Conservation (phyloP, 768 basidiomycete genomes). For the Mycena sanguinolenta region DNA sequence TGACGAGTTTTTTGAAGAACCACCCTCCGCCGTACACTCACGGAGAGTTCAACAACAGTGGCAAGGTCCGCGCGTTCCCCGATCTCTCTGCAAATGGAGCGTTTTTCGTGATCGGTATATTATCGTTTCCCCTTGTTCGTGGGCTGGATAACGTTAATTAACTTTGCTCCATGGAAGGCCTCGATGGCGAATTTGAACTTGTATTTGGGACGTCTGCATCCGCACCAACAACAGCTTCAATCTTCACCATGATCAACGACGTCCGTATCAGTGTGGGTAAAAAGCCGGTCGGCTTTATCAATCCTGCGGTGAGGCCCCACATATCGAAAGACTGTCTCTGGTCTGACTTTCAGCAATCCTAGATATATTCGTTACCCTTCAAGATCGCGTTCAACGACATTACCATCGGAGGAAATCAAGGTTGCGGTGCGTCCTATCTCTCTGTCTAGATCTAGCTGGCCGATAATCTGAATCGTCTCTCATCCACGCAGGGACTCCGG, state of each 20-base stretch:
- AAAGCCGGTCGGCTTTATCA: constrained; percentile 62
- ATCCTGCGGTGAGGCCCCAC: constrained; percentile 52
- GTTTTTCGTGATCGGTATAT: constrained; percentile 54
- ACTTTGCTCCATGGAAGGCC: constrained; percentile 31
- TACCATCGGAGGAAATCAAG: constrained; percentile 54
- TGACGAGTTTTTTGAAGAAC: constrained; percentile 53
- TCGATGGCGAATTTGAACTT: constrained; percentile 55
- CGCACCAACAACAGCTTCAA: constrained; percentile 62
- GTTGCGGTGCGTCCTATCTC: constrained; percentile 48
- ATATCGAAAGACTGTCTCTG: neutral
- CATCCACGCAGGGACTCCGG: constrained; percentile 47
- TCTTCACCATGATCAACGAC: constrained; percentile 67
- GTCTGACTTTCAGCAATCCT: neutral
- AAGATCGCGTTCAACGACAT: constrained; percentile 55
- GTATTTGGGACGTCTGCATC: constrained; percentile 66
- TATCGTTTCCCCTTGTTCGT: constrained; percentile 41
- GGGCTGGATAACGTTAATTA: constrained; percentile 39
- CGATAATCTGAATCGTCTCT: too few species aligned
- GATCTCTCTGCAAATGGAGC: constrained; percentile 67
- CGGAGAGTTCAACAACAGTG: constrained; percentile 61
- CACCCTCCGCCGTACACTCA: constrained; percentile 57
- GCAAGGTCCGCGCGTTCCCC: constrained; percentile 61
- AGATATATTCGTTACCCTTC: constrained; percentile 55
- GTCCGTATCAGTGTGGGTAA: constrained; percentile 60
- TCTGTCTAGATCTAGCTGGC: neutral